Conservation (phyloP, 768 basidiomycete species). For the Russula sp. region DNA sequence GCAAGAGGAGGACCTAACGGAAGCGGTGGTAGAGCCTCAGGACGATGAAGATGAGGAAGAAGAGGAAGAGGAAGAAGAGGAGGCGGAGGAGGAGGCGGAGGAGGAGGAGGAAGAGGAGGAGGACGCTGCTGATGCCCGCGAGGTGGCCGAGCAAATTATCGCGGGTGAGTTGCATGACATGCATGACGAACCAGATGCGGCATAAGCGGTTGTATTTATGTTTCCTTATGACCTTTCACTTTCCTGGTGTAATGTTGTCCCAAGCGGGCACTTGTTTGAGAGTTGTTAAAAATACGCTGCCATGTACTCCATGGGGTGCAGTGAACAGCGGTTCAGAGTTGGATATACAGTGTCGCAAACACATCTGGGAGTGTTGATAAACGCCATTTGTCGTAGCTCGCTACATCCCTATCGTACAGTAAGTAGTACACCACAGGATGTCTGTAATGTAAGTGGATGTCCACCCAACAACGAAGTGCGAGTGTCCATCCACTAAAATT, state of each 20-base stretch:
- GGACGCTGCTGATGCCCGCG: slow-evolving; percentile 9
- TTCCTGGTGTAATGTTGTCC: background rate
- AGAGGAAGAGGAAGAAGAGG: background rate
- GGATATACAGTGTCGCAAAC: background rate
- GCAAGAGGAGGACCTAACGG: slow-evolving; percentile 20
- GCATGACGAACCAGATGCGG: slow-evolving; percentile 1
- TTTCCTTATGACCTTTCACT: slow-evolving; percentile 9
- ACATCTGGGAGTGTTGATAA: background rate
- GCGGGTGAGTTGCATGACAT: slow-evolving; percentile 5
- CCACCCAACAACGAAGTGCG: background rate
- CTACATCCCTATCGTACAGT: background rate
- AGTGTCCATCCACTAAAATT: background rate
- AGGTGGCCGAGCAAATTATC: slow-evolving; percentile 14
- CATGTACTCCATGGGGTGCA: background rate
- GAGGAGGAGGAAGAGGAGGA: background rate
- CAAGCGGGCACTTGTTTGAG: background rate
- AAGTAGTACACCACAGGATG: background rate
- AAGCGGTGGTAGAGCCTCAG: slow-evolving; percentile 9
- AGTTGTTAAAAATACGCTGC: background rate
- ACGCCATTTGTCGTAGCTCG: background rate
- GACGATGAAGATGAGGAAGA: background rate
- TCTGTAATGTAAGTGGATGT: background rate
- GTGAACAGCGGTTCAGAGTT: background rate
- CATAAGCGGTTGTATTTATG: slow-evolving; percentile 12
- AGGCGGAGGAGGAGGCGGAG: background rate